Percentiles rank a stretch among this genome's conserved stretches.
These are phyloP conservation scores for Rosa multiflora DNA, from an alignment of 306 rosid genomes.

Conservation along the genomic window DNA sequence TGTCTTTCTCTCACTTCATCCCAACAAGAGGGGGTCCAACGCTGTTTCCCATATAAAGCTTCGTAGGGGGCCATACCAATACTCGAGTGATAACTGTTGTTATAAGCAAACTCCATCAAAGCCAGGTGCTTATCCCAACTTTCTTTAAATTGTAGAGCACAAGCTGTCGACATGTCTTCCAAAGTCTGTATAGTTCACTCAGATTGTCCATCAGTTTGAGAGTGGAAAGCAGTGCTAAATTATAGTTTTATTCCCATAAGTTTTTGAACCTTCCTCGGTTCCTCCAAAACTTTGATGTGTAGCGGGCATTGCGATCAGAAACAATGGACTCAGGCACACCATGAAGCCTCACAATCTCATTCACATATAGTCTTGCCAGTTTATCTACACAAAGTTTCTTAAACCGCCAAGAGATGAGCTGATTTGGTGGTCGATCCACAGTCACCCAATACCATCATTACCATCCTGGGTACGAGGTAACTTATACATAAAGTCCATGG, in stretches of 20 bases:
- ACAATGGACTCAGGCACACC: background rate
- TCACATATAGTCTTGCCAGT: background rate
- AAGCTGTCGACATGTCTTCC: background rate
- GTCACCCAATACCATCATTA: background rate
- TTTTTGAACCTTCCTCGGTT: background rate
- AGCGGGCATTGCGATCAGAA: background rate
- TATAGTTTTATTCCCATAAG: background rate
- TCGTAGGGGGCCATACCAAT: too few species aligned
- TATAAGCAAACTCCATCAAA: background rate
- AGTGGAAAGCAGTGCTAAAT: background rate
- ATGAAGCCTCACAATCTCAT: background rate
- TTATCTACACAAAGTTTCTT: rapidly evolving
- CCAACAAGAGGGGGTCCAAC: too few species aligned
- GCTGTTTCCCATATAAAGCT: too few species aligned
- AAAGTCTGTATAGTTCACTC: background rate
- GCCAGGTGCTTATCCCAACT: background rate
- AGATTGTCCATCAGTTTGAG: background rate
- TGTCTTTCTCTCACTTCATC: too few species aligned
- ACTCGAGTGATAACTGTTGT: background rate
- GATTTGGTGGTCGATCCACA: background rate
- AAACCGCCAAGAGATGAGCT: background rate
- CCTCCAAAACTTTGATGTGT: background rate
- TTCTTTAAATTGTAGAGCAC: background rate
- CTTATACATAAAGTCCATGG: background rate
- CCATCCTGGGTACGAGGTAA: background rate